Conservation (phyloP, 495 filamentous ascomycete genomes). For the Penicillium coffeae region DNA sequence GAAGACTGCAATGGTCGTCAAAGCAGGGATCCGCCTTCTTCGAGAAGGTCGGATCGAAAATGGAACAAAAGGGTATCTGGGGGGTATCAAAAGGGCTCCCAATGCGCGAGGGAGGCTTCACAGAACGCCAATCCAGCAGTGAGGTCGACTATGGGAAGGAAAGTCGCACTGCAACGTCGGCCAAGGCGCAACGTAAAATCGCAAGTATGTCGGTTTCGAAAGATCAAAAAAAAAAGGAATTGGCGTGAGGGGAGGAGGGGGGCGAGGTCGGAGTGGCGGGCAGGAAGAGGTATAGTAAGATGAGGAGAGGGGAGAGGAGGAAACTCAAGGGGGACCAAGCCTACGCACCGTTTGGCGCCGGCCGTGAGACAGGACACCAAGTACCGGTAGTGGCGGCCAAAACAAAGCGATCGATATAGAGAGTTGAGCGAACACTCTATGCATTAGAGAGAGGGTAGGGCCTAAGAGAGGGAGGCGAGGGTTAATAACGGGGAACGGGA, state of each 20-base stretch:
- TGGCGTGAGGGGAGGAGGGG: conserved; percentile 11
- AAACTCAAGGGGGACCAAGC: conserved; percentile 42
- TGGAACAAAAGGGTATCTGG: conserved; percentile 43
- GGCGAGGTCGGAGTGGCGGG: conserved; percentile 1
- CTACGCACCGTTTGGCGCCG: conserved; percentile 56
- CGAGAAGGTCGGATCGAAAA: conserved; percentile 30
- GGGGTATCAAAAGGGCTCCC: conserved; percentile 22
- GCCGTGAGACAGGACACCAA: conserved; percentile 55
- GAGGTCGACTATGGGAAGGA: conserved; percentile 2
- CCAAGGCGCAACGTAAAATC: conserved; percentile 2
- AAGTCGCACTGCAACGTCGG: conserved; percentile 20
- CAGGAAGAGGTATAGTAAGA: conserved; percentile 13
- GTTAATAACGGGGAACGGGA: conserved; percentile 27
- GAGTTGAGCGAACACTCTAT: conserved; percentile 29
- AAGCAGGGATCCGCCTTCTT: conserved; percentile 32
- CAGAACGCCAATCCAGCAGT: conserved; percentile 36
- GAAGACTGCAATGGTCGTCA: conserved; percentile 33
- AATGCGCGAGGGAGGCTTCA: conserved; percentile 31
- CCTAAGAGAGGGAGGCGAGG: conserved; percentile 16
- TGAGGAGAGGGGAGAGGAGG: conserved; percentile 19
- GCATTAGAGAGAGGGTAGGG: conserved; percentile 8
- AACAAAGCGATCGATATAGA: conserved; percentile 40
- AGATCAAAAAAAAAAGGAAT: conserved; percentile 21
- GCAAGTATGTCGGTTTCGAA: background rate
- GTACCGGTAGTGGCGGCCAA: conserved; percentile 54